These are phyloP conservation scores for Vitis cinerea DNA, from an alignment of 164 flowering plant genomes.

Conservation along the genomic window DNA sequence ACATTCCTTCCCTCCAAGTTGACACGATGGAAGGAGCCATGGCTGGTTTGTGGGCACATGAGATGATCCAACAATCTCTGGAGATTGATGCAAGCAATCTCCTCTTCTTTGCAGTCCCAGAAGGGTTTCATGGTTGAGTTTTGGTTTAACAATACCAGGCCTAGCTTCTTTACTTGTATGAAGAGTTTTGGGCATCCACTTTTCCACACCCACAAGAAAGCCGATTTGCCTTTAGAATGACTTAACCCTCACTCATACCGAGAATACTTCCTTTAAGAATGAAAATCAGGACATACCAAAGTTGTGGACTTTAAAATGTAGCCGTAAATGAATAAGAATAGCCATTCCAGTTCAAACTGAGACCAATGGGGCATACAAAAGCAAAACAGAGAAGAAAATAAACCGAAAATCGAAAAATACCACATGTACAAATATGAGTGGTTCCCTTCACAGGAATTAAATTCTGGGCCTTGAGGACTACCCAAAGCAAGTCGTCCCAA, in stretches of 20 bases:
- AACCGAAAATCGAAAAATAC: too few relatives aligned
- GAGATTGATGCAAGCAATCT: not conserved
- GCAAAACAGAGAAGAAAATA: not conserved
- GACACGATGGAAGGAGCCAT: slow-evolving; percentile 19
- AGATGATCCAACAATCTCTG: slow-evolving; percentile 1
- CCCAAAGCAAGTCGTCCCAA: not conserved
- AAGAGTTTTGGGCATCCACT: slow-evolving; percentile 5
- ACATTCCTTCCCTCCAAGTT: slow-evolving; percentile 42
- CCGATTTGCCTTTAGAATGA: slow-evolving; percentile 24
- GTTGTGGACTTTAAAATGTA: too few relatives aligned
- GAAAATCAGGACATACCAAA: too few relatives aligned
- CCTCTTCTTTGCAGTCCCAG: not conserved
- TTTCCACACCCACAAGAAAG: slow-evolving; percentile 27
- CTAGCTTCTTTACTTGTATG: slow-evolving; percentile 21
- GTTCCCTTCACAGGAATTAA: not conserved
- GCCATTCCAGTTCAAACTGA: not conserved
- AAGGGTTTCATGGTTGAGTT: not conserved
- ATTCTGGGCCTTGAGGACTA: too few relatives aligned
- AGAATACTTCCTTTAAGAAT: too few relatives aligned
- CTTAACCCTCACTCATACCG: slow-evolving; percentile 16
- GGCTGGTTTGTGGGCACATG: slow-evolving; percentile 19
- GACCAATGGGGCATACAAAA: not conserved
- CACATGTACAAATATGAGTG: too few relatives aligned
- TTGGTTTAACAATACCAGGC: not conserved
- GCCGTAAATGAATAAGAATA: not conserved